Evolutionary conservation across 2,329 filamentous ascomycete species (phyloP).

Genomic region (Ophiocordyceps polyrhachis-furcata): DNA sequence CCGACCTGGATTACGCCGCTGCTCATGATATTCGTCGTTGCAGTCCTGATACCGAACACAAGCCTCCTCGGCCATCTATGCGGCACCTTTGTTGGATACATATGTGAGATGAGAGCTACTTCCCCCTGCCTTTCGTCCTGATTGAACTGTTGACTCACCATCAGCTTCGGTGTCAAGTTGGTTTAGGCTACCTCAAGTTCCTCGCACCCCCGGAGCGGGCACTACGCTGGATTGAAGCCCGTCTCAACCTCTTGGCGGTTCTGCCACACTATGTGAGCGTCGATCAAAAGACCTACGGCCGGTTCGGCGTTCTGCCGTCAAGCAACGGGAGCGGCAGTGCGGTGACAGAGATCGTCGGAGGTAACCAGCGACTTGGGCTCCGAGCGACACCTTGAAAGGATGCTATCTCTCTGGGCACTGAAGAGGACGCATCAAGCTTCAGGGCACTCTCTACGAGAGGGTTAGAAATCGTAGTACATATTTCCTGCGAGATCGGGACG

Average conservation of each 20-base stretch:
- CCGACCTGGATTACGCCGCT: slow-evolving; percentile 86
- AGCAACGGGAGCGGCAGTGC: slow-evolving; percentile 22
- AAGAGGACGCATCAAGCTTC: too few relatives aligned
- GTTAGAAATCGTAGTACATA: too few relatives aligned
- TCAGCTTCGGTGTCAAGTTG: slow-evolving; percentile 31
- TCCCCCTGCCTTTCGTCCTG: neutral
- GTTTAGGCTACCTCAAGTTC: slow-evolving; percentile 74
- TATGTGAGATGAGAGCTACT: slow-evolving; percentile 38
- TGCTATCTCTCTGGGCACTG: too few relatives aligned
- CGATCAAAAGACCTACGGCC: slow-evolving; percentile 87
- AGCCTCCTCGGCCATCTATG: slow-evolving; percentile 77
- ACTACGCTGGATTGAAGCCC: slow-evolving; percentile 73
- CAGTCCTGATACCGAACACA: slow-evolving; percentile 60
- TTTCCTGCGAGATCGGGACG: too few relatives aligned
- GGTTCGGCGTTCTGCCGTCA: slow-evolving; percentile 72
- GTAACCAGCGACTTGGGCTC: slow-evolving; percentile 18
- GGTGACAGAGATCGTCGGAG: slow-evolving; percentile 39
- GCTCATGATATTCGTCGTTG: slow-evolving; percentile 54
- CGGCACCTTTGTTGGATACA: slow-evolving; percentile 67
- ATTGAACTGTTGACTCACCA: neutral
- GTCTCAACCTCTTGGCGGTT: slow-evolving; percentile 65
- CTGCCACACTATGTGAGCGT: slow-evolving; percentile 86
- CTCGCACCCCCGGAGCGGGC: slow-evolving; percentile 78
- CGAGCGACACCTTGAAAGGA: too few relatives aligned
- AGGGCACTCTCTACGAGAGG: too few relatives aligned